Percentiles rank a stretch among this genome's conserved stretches.
Conservation (phyloP, 371 early-diverging fungal species). For the Mucor racemosus region DNA sequence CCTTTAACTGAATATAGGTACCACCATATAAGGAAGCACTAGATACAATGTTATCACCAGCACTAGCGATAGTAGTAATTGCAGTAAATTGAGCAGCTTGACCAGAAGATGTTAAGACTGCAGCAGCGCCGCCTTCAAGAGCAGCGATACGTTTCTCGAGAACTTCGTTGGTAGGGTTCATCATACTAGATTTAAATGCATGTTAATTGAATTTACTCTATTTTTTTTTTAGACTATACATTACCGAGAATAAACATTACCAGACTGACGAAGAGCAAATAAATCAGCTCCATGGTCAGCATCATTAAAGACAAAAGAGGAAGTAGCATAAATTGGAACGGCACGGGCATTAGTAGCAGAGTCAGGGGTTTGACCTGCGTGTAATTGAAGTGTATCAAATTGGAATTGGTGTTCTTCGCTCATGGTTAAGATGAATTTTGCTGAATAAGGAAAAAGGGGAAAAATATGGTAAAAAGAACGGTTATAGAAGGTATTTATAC, state of each 20-base stretch:
- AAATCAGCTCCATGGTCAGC: constrained; percentile 59
- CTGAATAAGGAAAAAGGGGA: background rate
- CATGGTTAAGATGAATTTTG: background rate
- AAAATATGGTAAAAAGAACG: background rate
- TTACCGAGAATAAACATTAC: constrained; percentile 1
- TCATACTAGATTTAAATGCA: background rate
- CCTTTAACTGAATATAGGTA: constrained; percentile 87
- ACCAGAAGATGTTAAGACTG: constrained; percentile 45
- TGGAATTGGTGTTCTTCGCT: constrained; percentile 37
- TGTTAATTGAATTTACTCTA: background rate
- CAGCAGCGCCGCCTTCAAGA: constrained; percentile 79
- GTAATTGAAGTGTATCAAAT: constrained; percentile 89
- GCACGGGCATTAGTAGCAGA: constrained; percentile 78
- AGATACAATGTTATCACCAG: constrained; percentile 86
- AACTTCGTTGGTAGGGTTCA: constrained; percentile 84
- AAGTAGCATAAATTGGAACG: constrained; percentile 85
- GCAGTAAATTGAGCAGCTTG: constrained; percentile 85
- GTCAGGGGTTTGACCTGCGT: constrained; percentile 78
- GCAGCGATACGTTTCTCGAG: constrained; percentile 88
- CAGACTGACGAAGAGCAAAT: constrained; percentile 34
- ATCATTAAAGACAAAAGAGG: constrained; percentile 55
- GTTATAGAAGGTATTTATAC: background rate
- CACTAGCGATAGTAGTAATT: constrained; percentile 68
- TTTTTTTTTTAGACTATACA: background rate
- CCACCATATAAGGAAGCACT: constrained; percentile 82